Evolutionary conservation across 2,329 filamentous ascomycete genomes (phyloP).

Genomic region (Macrophomina tecta): DNA sequence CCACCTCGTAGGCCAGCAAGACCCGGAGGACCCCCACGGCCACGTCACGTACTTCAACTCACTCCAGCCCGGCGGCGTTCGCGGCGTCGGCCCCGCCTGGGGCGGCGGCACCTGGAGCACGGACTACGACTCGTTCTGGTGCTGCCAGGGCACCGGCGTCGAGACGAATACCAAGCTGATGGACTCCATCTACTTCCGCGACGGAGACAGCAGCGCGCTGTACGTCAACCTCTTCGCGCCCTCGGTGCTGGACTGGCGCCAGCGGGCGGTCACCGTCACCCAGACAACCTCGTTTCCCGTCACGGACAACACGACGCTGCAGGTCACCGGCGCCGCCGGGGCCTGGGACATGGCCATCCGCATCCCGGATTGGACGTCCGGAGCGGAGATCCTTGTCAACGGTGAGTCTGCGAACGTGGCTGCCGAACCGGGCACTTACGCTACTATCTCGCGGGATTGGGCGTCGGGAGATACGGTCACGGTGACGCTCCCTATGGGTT

Average conservation of each 20-base stretch:
- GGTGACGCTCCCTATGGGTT: slow-evolving; percentile 54
- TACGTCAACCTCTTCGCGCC: slow-evolving; percentile 60
- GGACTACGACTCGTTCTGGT: slow-evolving; percentile 61
- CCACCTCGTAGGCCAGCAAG: slow-evolving; percentile 58
- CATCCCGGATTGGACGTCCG: slow-evolving; percentile 55
- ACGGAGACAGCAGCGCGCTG: slow-evolving; percentile 40
- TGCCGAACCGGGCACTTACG: slow-evolving; percentile 49
- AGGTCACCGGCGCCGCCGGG: slow-evolving; percentile 40
- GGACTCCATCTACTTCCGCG: slow-evolving; percentile 60
- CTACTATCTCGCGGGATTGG: slow-evolving; percentile 52
- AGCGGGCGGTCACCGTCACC: slow-evolving; percentile 48
- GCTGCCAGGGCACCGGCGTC: slow-evolving; percentile 59
- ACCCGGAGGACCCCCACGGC: slow-evolving; percentile 53
- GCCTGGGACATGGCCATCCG: slow-evolving; percentile 50
- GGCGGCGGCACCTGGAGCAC: slow-evolving; percentile 62
- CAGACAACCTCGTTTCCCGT: slow-evolving; percentile 55
- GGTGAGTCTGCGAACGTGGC: slow-evolving; percentile 39
- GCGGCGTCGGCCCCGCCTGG: slow-evolving; percentile 58
- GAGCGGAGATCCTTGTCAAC: slow-evolving; percentile 52
- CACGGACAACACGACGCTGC: slow-evolving; percentile 49
- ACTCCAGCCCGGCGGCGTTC: slow-evolving; percentile 54
- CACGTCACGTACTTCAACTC: slow-evolving; percentile 62
- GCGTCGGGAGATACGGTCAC: slow-evolving; percentile 50
- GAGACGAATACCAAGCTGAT: slow-evolving; percentile 62
- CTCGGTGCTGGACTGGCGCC: slow-evolving; percentile 53